These are phyloP conservation scores for Paracamarosporium sp. DNA, from an alignment of 2,329 filamentous ascomycete species.

Conservation along the genomic window DNA sequence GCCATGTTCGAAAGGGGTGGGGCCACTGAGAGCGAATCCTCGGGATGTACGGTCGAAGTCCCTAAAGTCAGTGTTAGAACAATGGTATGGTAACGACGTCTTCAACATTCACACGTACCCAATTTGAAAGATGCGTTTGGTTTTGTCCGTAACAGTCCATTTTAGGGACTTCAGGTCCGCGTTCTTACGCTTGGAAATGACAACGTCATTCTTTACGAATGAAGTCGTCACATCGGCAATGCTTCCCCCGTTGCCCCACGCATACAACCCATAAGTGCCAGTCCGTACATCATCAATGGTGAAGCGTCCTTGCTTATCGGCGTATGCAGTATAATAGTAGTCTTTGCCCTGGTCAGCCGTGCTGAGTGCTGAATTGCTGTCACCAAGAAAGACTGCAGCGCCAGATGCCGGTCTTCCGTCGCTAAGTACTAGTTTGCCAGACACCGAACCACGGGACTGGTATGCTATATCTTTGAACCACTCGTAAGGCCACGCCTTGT, in stretches of 20 bases:
- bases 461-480: constrained; percentile 58
- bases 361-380: constrained; percentile 53
- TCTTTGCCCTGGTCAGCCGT: constrained; percentile 56
- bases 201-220: constrained; percentile 51
- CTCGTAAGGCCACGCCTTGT: constrained; percentile 55
- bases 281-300: constrained; percentile 52
- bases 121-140: constrained; percentile 56
- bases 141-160: constrained; percentile 49
- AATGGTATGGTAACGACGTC: too few species aligned
- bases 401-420: constrained; percentile 57
- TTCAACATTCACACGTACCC: constrained; percentile 29
- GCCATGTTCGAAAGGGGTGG: constrained; percentile 54
- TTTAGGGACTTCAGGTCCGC: constrained; percentile 48
- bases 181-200: constrained; percentile 41
- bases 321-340: constrained; percentile 60
- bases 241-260: constrained; percentile 57
- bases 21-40: constrained; percentile 53
- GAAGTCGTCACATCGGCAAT: constrained; percentile 56
- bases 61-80: neutral
- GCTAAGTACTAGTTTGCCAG: constrained; percentile 53
- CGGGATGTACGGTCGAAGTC: constrained; percentile 55
- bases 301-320: constrained; percentile 53
- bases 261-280: constrained; percentile 56
- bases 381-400: constrained; percentile 60
- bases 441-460: constrained; percentile 57